A percentile compares a stretch with the other conserved stretches of the same genome.
Conservation (phyloP, 768 basidiomycete species). For the Termitomyces sp. region DNA sequence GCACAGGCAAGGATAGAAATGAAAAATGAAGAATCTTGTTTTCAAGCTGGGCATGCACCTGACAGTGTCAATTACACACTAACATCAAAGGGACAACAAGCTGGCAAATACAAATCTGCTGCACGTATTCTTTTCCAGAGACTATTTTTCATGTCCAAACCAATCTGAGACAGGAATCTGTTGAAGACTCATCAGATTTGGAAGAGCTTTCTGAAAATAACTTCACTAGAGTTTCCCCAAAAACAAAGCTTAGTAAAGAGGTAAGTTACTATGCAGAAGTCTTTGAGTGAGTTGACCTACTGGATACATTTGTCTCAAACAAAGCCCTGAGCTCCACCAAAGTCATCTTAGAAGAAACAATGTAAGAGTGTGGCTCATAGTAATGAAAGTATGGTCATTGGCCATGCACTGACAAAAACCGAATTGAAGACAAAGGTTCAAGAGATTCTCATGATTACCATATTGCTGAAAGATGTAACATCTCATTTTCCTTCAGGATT, state of each 20-base stretch:
- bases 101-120: conserved; percentile 28
- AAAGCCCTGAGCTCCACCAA: not conserved
- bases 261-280: not conserved
- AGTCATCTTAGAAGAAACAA: conserved; percentile 3
- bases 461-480: not conserved
- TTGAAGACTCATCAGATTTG: conserved; percentile 34
- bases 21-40: not conserved
- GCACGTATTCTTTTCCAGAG: conserved; percentile 18
- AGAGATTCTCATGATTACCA: not conserved
- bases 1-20: conserved; percentile 6
- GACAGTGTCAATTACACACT: not conserved
- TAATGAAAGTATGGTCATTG: not conserved
- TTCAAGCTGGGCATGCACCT: not conserved
- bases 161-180: conserved; percentile 24
- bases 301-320: not conserved
- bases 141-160: not conserved
- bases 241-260: conserved; percentile 1
- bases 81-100: not conserved
- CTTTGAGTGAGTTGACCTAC: not conserved
- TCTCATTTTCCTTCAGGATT: conserved; percentile 5
- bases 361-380: conserved; percentile 9
- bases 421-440: not conserved
- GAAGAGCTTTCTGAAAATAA: conserved; percentile 19
- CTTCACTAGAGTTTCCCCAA: not conserved
- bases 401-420: not conserved